Base-by-base conservation (phyloP, 2,329 filamentous ascomycete species). In the Dactylellina cionopaga region DNA sequence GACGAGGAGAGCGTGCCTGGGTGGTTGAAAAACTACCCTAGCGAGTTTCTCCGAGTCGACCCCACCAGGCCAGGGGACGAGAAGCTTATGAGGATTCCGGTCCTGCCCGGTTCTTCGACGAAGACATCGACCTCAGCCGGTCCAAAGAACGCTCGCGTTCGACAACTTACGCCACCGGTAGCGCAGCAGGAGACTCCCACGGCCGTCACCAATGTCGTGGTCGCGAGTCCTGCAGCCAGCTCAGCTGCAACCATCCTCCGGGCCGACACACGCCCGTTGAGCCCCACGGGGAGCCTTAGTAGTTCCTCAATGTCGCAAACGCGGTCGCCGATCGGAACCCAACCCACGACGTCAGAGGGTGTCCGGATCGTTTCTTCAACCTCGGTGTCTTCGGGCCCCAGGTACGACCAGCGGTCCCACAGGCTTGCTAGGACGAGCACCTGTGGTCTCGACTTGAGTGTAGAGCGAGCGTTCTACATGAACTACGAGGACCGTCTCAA, bases 401-500 rank as follows among this genome's bases (percentile, higher is more conserved):
- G 58, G 58, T 71, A 71, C 66, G 60, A 63, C 19, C 58, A 43
- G 43, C 37, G 25, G 49, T 47, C 66, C 24, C 24, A 58, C 66
- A 71, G 51, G 66, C n/a, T 62, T 37, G 66, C 66, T 58, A 15
- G 66, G 9, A 41, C 37, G 35, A 71, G 66, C 58, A 71, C 66
- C 58, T 71, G 66, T 64, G 66, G 58, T 25, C 58, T 71, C 24
- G 66, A 71, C 51, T 51, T 71, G 56, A 49, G 49, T 55, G 51
- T 63, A 49, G 66, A 71, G 41, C 56, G 66, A 5, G 56, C 58
- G 58, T 71, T 71, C 60, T 71, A 71, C 51, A 56, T 56, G 46
- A 62, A 58, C 35, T 71, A 71, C 51, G 66, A 71, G 66, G 66
- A 71, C 55, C 66, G 66, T 35, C 44, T 63, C 6, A 64, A 58